phyloP scores from a whole-genome alignment of 2,329 filamentous ascomycete species.

The Penicillium italicum region DNA sequence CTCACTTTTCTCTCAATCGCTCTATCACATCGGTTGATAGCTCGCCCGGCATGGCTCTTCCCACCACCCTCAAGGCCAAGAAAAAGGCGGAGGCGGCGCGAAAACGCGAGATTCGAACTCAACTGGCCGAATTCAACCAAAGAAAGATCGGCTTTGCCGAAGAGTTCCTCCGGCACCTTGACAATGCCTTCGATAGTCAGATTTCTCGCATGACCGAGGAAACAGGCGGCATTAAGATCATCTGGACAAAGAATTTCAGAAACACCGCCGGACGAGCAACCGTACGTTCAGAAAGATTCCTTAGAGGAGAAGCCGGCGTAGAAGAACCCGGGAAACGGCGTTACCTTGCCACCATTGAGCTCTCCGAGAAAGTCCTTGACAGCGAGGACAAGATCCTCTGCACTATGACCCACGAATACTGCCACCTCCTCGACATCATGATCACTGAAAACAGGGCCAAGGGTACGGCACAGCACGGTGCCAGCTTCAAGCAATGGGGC shows the following conservation, averaged over 20 bases:
- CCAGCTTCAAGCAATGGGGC: slow-evolving; percentile 74
- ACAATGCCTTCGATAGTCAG: slow-evolving; percentile 50
- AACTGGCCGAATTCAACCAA: slow-evolving; percentile 48
- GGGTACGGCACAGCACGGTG: slow-evolving; percentile 63
- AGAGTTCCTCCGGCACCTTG: slow-evolving; percentile 55
- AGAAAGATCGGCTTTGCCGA: slow-evolving; percentile 53
- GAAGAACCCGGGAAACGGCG: slow-evolving; percentile 24
- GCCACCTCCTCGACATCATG: slow-evolving; percentile 91
- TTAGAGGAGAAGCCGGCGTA: neutral
- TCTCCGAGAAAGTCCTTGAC: slow-evolving; percentile 84
- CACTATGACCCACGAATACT: slow-evolving; percentile 94
- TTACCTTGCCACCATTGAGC: slow-evolving; percentile 75
- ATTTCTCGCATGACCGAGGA: slow-evolving; percentile 48
- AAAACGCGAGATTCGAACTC: slow-evolving; percentile 28
- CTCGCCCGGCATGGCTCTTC: slow-evolving; percentile 20
- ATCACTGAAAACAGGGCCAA: slow-evolving; percentile 59
- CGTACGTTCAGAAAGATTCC: slow-evolving; percentile 38
- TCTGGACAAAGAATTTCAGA: slow-evolving; percentile 62
- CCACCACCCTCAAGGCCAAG: slow-evolving; percentile 37
- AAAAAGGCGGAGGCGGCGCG: slow-evolving; percentile 39
- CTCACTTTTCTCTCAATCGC: neutral
- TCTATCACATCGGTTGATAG: neutral
- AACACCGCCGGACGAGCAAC: slow-evolving; percentile 63
- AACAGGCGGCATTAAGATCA: slow-evolving; percentile 57
- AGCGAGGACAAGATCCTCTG: slow-evolving; percentile 75